phyloP scores from a whole-genome alignment of 305 asterid genomes.

The Ajuga reptans region DNA sequence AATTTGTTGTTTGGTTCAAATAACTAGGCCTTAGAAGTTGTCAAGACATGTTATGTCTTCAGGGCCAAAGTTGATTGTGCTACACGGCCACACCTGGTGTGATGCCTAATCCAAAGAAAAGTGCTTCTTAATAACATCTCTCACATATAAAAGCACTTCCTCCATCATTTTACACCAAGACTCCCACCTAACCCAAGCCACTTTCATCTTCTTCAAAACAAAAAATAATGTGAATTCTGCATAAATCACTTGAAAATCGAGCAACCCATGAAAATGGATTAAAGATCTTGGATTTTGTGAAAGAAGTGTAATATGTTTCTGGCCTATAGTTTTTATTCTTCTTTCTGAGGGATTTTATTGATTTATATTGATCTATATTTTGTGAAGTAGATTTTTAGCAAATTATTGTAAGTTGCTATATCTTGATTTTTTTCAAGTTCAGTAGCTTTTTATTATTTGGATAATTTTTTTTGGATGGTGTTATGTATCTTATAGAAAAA shows the following conservation, averaged over 20 bases:
- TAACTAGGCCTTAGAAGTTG: neutral
- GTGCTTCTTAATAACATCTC: neutral
- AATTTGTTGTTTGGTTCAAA: neutral
- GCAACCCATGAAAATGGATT: neutral
- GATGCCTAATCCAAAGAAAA: neutral
- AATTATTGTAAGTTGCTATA: neutral
- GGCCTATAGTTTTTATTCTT: neutral
- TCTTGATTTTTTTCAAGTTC: no score
- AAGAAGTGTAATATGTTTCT: no score
- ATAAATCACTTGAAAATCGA: neutral
- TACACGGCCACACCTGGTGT: neutral
- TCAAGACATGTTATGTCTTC: neutral
- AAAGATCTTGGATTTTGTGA: no score
- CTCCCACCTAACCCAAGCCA: neutral
- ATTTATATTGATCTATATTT: neutral
- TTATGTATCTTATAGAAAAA: neutral
- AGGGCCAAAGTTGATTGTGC: neutral
- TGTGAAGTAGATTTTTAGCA: neutral
- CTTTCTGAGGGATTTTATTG: neutral
- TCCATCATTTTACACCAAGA: neutral
- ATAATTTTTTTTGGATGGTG: no score
- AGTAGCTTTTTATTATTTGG: neutral
- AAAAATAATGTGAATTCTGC: neutral
- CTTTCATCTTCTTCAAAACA: neutral
- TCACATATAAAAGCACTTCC: neutral